Evolutionary conservation across 805 yeast genomes (phyloP), one percentile per base, ranked within the genome.

Genomic region (Candida silvicultrix): DNA sequence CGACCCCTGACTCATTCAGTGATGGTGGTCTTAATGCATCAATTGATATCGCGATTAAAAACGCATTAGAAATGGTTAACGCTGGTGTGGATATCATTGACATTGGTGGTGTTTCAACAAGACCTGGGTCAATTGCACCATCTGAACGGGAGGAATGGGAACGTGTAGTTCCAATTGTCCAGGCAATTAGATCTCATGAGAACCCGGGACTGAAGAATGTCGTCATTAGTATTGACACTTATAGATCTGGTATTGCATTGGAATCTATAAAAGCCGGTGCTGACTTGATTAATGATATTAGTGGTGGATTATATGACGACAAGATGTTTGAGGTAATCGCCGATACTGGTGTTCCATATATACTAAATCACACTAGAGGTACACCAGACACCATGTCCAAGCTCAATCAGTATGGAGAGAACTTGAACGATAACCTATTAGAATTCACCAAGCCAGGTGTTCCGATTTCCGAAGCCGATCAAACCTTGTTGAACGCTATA

Each of bases 1-100:
- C 85, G 19, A 94, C 99, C 0, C 96, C 97, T 0, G 97, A 94
- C 64, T 89, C 97, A 2, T 94, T 94, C 61, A 86, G 96, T 39
- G 99, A 94, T 64, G 98, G 96, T 2, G 89, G 94, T 1, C 58
- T 59, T 16, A 59, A 69, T 28, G 56, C 68, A 2, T 58, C 69
- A 7, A 34, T 72, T 0, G 73, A 66, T 0, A 63, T 65, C 11
- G 71, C 81, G 2, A 58, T 83, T 23, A 57, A 55, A 0, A 66
- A 68, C 21, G 85, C 83, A 0, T 60, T 65, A 37, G 51, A 64
- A 35, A 73, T 86, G 73, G 73, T 79, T 6, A 55, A 62, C 0
- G 67, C 74, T 20, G 89, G 88, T 1, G 87, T 89, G n/a, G 70
- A 72, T 23, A 85, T 94, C 28, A 71, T 94, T 35, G 99, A 94